Evolutionary conservation across 2,329 filamentous ascomycete genomes (phyloP).

Genomic region (Cordyceps tenuipes): DNA sequence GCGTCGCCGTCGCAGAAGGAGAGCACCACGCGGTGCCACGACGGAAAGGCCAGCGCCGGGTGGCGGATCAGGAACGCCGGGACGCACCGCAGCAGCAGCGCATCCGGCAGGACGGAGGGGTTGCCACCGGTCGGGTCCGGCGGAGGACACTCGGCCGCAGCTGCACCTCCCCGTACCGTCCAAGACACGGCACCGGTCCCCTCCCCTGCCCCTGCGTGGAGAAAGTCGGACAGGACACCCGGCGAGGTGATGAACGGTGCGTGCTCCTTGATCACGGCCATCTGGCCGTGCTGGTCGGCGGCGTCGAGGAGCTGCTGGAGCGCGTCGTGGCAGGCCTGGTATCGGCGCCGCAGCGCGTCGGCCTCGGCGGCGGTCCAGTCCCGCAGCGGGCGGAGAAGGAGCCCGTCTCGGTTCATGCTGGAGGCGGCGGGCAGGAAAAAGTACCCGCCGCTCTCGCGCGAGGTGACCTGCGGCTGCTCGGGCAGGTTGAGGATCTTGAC

Average conservation of each 20-base stretch:
- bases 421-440: background rate
- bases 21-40: constrained; percentile 14
- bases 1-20: background rate
- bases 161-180: too few species aligned
- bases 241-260: background rate
- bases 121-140: constrained; percentile 14
- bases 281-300: background rate
- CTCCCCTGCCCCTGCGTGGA: background rate
- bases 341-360: background rate
- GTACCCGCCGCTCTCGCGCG: background rate
- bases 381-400: background rate
- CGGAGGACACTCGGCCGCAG: too few species aligned
- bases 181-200: too few species aligned
- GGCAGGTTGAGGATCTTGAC: background rate
- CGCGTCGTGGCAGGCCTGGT: background rate
- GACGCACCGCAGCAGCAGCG: constrained; percentile 24
- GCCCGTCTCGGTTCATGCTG: background rate
- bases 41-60: constrained; percentile 29
- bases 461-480: background rate
- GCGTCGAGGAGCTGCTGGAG: background rate
- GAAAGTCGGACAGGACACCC: background rate
- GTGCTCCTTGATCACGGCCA: background rate
- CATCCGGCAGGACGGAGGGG: constrained; percentile 26
- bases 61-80: constrained; percentile 30
- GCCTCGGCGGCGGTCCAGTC: background rate